Evolutionary conservation across 345 rosid genomes (phyloP), one percentile per base, ranked within the genome.

Genomic region (Hirschfeldia incana): DNA sequence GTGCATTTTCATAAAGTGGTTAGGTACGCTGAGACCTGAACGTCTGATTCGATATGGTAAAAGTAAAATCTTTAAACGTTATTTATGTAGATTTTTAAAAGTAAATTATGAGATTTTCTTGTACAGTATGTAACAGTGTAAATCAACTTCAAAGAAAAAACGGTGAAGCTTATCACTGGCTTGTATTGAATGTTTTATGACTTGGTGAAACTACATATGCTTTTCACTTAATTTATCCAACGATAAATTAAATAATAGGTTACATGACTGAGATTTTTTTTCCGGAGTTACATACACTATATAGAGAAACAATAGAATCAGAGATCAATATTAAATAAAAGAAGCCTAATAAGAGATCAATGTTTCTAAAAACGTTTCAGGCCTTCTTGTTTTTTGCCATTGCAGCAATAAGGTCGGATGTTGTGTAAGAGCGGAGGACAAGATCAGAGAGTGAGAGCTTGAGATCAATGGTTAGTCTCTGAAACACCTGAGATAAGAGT

Each of bases 381-480:
- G 77, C 26, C 77, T 81, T 81, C 80, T 76, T 86, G 66, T 85
- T 91, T 88, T 88, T 87, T 76, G 84, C 87, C 83, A 72, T 80
- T 11, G 65, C 36, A 72, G 28, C 33, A 59, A 42, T 55, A 61
- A 87, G 37, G 53, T 89, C 91, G 0, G 85, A 70, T 53, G 78
- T 81, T 2, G 87, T 82, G 79, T 85, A 83, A 66, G 90, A 82
- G 69, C 82, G 87, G 61, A 55, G 77, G 16, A 91, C 80, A 8
- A 89, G 85, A 78, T 78, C 91, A 16, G 90, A 66, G 12, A 85
- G 46, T 6, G 92, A 70, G 58, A 90, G 64, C 80, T 92, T 89
- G 76, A 89, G 77, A 75, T 86, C 91, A 12, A 79, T 83, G 12
- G 95, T 86, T 78, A 94, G 76, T 77, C 81, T 91, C 81, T 91